Evolutionary conservation across 495 filamentous ascomycete species (phyloP).

Genomic region (Trypethelium eluteriae): DNA sequence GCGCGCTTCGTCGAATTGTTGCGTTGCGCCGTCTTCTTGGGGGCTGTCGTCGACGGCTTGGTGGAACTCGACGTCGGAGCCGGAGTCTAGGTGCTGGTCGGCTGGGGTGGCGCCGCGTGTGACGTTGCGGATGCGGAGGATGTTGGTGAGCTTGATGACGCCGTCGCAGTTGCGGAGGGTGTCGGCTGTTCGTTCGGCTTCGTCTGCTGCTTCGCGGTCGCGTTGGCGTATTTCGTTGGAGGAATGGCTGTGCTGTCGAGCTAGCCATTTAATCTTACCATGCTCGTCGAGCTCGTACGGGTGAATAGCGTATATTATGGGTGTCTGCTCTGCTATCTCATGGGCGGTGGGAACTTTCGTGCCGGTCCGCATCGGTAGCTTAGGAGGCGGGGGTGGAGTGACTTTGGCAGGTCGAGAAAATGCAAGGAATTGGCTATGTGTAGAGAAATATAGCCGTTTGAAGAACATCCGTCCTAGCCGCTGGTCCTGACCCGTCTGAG

Average conservation of each 20-base stretch:
- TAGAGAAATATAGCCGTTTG: conserved; percentile 64
- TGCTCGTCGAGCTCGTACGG: conserved; percentile 50
- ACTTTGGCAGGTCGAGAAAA: conserved; percentile 62
- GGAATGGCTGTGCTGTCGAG: conserved; percentile 24
- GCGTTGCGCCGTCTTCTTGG: conserved; percentile 47
- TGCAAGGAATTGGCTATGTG: conserved; percentile 59
- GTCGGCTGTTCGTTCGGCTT: conserved; percentile 53
- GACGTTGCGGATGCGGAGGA: conserved; percentile 50
- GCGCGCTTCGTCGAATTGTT: conserved; percentile 48
- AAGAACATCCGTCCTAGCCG: conserved; percentile 58
- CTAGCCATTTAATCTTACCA: conserved; percentile 53
- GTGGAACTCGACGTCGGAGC: conserved; percentile 39
- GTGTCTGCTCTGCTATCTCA: conserved; percentile 51
- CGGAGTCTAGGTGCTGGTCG: conserved; percentile 44
- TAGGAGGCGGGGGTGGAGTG: conserved; percentile 58
- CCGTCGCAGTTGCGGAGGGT: conserved; percentile 57
- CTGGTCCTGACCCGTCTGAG: conserved; percentile 54
- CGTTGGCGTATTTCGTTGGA: conserved; percentile 43
- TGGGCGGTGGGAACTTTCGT: conserved; percentile 48
- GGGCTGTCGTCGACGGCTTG: conserved; percentile 41
- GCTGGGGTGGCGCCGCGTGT: conserved; percentile 44
- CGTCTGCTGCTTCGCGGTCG: conserved; percentile 51
- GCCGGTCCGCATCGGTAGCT: conserved; percentile 36
- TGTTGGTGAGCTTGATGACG: conserved; percentile 56
- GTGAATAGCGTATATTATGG: conserved; percentile 56